These are phyloP conservation scores for Vitis hybrid DNA, from an alignment of 177 flowering plant genomes.

Conservation along the genomic window DNA sequence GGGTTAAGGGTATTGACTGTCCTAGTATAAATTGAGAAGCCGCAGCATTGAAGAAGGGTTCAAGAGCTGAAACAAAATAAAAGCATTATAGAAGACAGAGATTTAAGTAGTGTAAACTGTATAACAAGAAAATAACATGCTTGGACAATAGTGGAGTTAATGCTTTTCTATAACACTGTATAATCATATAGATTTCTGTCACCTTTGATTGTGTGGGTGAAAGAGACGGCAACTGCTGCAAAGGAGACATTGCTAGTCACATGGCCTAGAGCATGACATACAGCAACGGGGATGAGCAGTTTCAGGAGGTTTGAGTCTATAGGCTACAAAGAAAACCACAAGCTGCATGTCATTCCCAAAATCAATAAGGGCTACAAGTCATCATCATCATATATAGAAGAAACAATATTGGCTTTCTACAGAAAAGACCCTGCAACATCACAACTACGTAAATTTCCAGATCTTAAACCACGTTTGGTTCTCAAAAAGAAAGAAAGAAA, in stretches of 20 bases:
- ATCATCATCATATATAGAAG: too few species aligned
- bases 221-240: constrained; percentile 94
- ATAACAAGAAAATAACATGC: too few species aligned
- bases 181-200: not conserved
- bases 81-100: not conserved
- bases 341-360: not conserved
- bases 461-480: too few species aligned
- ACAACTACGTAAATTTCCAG: too few species aligned
- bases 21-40: constrained; percentile 94
- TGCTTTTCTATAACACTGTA: too few species aligned
- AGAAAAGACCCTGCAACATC: too few species aligned
- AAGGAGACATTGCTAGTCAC: constrained; percentile 92
- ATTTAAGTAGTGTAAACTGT: not conserved
- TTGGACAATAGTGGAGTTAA: too few species aligned
- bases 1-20: constrained; percentile 62
- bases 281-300: constrained; percentile 82
- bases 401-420: too few species aligned
- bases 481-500: too few species aligned
- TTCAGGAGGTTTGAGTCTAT: constrained; percentile 76
- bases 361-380: not conserved
- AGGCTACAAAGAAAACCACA: constrained; percentile 51
- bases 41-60: constrained; percentile 97
- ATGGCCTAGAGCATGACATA: constrained; percentile 90
- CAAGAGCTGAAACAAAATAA: constrained; percentile 47
- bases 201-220: constrained; percentile 97